Base-by-base conservation (phyloP, 257 asterid species). In the Solanum medicagineum region DNA sequence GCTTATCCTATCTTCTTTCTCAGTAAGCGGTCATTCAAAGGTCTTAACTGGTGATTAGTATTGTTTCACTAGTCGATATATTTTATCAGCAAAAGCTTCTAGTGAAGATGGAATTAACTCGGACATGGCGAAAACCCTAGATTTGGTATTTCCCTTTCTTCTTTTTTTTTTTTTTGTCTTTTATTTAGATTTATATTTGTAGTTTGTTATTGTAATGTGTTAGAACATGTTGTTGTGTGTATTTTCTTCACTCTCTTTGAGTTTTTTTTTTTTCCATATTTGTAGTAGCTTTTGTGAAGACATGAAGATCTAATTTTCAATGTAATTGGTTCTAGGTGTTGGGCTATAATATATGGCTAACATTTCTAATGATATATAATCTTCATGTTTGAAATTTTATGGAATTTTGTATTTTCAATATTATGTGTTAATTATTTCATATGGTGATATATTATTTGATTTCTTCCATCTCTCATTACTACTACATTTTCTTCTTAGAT, bases 91-190 rank as follows among this genome's bases (percentile, higher is more conserved):
- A 22, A 60, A 85, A 84, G 81, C 87, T 80, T 63, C 81, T 57
- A 83, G 9, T 57, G 29, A 32, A 45, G 65, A 69, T 36, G 49
- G 32, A 71, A 40, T 20, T 20, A 20, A 11, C 70, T 0, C 53
- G 53, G 7, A 69, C 16, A 66, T 29, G 15, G 13, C 7, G 22
- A 75, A 91, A 94, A 92, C 94, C 97, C 97, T 92, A 93, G 93
- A 87, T 71, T 66, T 74, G 91, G 85, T 90, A 90, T 93, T 92
- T 59, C 65, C 79, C n/a, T n/a, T n/a, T n/a, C n/a, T n/a, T n/a
- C n/a, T n/a, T n/a, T 83, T 22, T 59, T 60, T 68, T 73, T 57
- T 29, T 29, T 40, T 10, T 4, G 69, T 59, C 10, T 53, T 54
- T 81, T 44, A 26, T 63, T 59, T 80, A 11, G 45, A 36, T 70